Conservation (phyloP, 2,329 filamentous ascomycete genomes). For the Arthrobotrys megalospora region DNA sequence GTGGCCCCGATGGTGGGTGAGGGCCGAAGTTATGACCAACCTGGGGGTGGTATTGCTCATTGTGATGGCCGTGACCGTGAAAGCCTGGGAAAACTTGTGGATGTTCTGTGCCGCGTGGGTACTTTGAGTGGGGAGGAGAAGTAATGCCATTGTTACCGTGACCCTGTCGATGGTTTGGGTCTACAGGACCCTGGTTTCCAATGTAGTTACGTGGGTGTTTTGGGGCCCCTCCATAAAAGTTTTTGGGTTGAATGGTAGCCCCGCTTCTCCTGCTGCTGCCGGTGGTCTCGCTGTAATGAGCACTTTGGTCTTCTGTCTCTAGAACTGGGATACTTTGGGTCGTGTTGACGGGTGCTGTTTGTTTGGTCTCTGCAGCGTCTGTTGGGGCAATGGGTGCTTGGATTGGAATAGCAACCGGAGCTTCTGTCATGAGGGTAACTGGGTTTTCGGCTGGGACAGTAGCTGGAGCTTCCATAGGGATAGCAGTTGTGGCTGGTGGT, state of each 20-base stretch:
- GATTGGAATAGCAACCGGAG: background rate
- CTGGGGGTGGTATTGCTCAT: constrained; percentile 34
- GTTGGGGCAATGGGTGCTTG: background rate
- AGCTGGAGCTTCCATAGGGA: background rate
- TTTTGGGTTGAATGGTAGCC: constrained; percentile 8
- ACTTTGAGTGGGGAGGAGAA: constrained; percentile 12
- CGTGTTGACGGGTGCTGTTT: background rate
- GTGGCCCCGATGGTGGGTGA: constrained; percentile 20
- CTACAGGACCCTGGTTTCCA: constrained; percentile 13
- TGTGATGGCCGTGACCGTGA: background rate
- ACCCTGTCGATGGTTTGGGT: constrained; percentile 27
- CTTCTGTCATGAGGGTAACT: background rate
- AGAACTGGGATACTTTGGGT: constrained; percentile 21
- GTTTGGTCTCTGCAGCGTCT: background rate
- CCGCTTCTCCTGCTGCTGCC: constrained; percentile 17
- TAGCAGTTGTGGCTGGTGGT: background rate
- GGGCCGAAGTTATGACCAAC: constrained; percentile 13
- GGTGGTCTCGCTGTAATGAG: background rate
- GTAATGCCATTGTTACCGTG: constrained; percentile 1
- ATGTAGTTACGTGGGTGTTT: constrained; percentile 25
- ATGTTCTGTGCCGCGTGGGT: constrained; percentile 20
- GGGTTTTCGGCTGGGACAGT: background rate
- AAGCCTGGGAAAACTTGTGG: constrained; percentile 7
- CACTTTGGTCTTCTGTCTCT: constrained; percentile 10
- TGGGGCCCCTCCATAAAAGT: constrained; percentile 12